These are phyloP conservation scores for Crithidia acanthocephali DNA, from an alignment of 208 protist genomes.

Conservation along the genomic window DNA sequence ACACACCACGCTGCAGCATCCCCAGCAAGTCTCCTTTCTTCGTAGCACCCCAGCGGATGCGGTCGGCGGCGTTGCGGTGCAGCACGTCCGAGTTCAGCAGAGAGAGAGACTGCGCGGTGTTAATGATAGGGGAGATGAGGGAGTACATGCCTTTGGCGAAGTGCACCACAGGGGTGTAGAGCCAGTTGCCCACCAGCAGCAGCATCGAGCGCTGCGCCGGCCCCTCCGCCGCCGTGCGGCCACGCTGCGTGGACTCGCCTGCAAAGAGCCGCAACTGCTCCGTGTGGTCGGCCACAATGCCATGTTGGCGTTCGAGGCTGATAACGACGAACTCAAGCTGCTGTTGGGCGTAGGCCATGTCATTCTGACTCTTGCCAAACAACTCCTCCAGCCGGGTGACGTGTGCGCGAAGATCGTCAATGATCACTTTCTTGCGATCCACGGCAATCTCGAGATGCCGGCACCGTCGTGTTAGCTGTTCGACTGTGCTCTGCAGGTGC, in stretches of 20 bases:
- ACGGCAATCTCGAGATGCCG: constrained; percentile 37
- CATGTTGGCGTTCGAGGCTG: constrained; percentile 70
- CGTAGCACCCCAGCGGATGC: constrained; percentile 41
- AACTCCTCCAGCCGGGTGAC: constrained; percentile 62
- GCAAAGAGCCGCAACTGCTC: constrained; percentile 87
- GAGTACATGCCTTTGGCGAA: constrained; percentile 89
- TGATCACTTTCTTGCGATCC: constrained; percentile 50
- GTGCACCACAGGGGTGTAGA: constrained; percentile 81
- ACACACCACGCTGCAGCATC: constrained; percentile 68
- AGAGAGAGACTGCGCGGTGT: constrained; percentile 77
- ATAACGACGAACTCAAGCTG: constrained; percentile 86
- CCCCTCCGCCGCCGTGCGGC: constrained; percentile 8
- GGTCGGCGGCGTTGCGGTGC: constrained; percentile 48
- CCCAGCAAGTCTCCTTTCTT: constrained; percentile 63
- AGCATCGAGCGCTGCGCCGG: constrained; percentile 44
- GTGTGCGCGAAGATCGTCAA: constrained; percentile 55
- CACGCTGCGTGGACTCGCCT: constrained; percentile 61
- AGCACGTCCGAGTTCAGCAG: constrained; percentile 84
- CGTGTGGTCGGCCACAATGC: constrained; percentile 84
- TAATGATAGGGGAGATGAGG: constrained; percentile 73
- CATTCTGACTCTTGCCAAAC: constrained; percentile 67
- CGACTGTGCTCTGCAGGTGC: constrained; percentile 12
- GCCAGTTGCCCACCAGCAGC: constrained; percentile 73
- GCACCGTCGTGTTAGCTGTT: constrained; percentile 33
- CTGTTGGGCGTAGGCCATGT: constrained; percentile 82